Evolutionary conservation across 2,329 filamentous ascomycete species (phyloP), one percentile per base, ranked within the genome.

Genomic region (Cadophora malorum): DNA sequence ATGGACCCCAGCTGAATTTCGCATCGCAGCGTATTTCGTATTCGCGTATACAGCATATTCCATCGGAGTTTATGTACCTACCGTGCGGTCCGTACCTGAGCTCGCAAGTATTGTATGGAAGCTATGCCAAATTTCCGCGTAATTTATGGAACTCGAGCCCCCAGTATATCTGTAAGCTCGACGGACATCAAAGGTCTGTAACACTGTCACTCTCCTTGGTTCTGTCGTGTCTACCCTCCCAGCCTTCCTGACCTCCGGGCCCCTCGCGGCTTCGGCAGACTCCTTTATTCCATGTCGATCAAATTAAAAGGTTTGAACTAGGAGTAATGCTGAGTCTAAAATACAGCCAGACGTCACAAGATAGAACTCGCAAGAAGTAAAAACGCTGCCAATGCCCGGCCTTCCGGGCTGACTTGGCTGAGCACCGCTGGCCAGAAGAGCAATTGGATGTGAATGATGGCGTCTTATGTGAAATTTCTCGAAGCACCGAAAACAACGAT

Each of bases 361-460:
- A 28, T 28, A 28, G 28, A 5, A 28, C 28, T 28, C 28, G 28
- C 28, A 28, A 28, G 28, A 28, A 28, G 28, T 28, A 28, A 28
- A 28, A 28, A 28, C 3, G 28, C 28, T 28, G 28, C 33, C 31
- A 14, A 7, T 38, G 23, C 55, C 33, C 55, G 33, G 55, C 55
- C 14, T 38, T 38, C 31, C 55, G 55, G 33, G 10, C 55, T 38
- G 4, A 55, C 12, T 6, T 2, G 8, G 21, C 19, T 25, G 4
- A 19, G 28, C 16, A 55, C 4, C 6, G 31, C n/a, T 58, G 55
- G 55, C 19, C 28, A 35, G 19, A 58, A 58, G 10, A 47, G 35
- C 35, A 60, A 47, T n/a, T 16, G 38, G 47, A 47, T 47, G 12
- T 47, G 21, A 45, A 47, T 47, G 9, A 59, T 59, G 25, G 59